Evolutionary conservation across 495 filamentous ascomycete species (phyloP).

Genomic region (Thozetella sp.): DNA sequence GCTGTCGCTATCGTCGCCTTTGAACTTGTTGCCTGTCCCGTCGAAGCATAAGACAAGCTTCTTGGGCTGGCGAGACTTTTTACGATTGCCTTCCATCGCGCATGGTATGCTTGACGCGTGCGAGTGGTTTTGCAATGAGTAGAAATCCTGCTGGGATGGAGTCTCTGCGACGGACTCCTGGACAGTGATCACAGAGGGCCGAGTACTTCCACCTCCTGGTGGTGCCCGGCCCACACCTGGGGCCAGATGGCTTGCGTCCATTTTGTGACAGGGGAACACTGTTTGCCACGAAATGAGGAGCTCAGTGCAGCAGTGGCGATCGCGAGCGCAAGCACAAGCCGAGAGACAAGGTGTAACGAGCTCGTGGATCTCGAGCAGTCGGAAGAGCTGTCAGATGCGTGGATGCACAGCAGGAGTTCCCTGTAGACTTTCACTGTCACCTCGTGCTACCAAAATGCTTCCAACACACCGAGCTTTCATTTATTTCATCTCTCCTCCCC

Average conservation of each 20-base stretch:
- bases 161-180: neutral
- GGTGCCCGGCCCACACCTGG: neutral
- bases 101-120: slow-evolving; percentile 16
- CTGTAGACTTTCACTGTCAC: neutral
- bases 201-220: neutral
- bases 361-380: neutral
- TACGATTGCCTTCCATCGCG: neutral
- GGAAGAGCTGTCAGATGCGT: neutral
- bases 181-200: neutral
- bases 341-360: neutral
- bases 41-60: slow-evolving; percentile 84
- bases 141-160: neutral
- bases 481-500: neutral
- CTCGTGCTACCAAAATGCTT: neutral
- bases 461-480: neutral
- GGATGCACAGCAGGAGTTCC: neutral
- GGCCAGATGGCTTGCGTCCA: neutral
- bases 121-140: slow-evolving; percentile 3
- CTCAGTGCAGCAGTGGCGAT: neutral
- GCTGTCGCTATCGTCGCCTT: slow-evolving; percentile 78
- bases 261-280: neutral
- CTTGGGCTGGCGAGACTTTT: slow-evolving; percentile 4
- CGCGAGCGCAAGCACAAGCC: neutral
- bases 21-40: slow-evolving; percentile 87
- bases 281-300: neutral